phyloP scores from a whole-genome alignment of 441 rosid genomes.

The Erysimum cheiri region DNA sequence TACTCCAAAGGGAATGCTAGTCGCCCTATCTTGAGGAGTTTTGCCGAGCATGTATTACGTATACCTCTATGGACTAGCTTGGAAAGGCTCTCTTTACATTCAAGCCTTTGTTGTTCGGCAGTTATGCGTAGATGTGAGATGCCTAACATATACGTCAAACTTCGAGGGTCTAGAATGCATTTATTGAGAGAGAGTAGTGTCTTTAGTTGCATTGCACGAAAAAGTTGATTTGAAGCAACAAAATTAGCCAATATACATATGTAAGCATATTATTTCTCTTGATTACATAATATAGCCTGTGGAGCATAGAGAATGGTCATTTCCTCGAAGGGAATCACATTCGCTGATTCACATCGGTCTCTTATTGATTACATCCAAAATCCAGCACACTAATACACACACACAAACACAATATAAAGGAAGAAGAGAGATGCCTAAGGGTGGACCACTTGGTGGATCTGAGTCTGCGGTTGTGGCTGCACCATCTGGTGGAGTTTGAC shows the following conservation, averaged over 20 bases:
- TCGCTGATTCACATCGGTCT: slow-evolving; percentile 28
- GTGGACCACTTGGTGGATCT: slow-evolving; percentile 48
- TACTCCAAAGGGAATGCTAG: background rate
- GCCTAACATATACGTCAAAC: background rate
- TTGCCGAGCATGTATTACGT: background rate
- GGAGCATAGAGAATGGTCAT: slow-evolving; percentile 28
- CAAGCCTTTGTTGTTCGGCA: background rate
- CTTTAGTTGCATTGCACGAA: background rate
- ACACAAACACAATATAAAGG: slow-evolving; percentile 10
- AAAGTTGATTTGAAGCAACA: background rate
- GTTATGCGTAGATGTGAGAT: background rate
- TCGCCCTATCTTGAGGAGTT: background rate
- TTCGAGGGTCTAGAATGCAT: background rate
- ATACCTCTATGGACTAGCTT: background rate
- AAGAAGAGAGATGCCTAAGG: slow-evolving; percentile 17
- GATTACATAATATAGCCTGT: background rate
- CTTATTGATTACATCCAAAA: slow-evolving; percentile 30
- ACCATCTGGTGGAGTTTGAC: slow-evolving; percentile 52
- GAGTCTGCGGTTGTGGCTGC: slow-evolving; percentile 50
- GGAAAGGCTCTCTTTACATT: background rate
- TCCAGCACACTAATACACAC: slow-evolving; percentile 23
- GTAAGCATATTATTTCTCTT: background rate
- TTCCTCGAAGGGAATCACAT: slow-evolving; percentile 36
- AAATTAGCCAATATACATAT: background rate
- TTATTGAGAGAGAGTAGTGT: background rate